Evolutionary conservation across 2,329 filamentous ascomycete genomes (phyloP), one percentile per base, ranked within the genome.

Genomic region (Calonectria hongkongensis): DNA sequence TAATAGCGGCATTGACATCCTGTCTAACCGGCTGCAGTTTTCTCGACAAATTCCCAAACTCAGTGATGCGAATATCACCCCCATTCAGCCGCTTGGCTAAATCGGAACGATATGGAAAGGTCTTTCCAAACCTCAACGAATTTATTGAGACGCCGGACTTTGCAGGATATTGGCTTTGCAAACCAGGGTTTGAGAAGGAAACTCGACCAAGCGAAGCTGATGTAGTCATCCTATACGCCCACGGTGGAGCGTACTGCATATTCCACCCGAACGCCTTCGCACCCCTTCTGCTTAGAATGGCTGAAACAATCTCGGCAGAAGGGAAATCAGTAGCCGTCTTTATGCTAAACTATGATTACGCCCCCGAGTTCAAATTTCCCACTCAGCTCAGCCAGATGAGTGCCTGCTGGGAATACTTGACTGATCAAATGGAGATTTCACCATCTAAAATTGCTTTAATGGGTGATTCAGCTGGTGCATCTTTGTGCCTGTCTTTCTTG

Each of bases 281-380:
- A 2, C 10, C 10, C 3, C 13, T 60, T 33, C 21, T 60, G 6
- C 36, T 60, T 13, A 9, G 21, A 2, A 41, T 60, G 25, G 54
- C 54, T 30, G 54, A 60, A 25, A 60, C 33, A 1, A 41, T 60
- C 15, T 9, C 36, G 15, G 6, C n/a, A 13, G 36, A 39, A 5
- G 54, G 54, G 4, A 60, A 60, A 39, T 16, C 54, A 8, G 54
- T 12, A 13, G 54, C 54, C 4, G 9, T 60, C 15, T 60, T 60
- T 6, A 41, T 39, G 36, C 36, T 60, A 8, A 39, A 60, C 36
- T 60, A 60, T n/a, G 54, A 39, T 10, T 18, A 25, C 36, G 15
- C 54, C 6, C 54, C 54, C 33, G 54, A 60, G 15, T 60, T 60
- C 54, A 60, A 41, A 33, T 60, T 60, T 27, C 54, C 54, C 12